Conservation (phyloP, 2,329 filamentous ascomycete genomes). For the Talaromyces albobiverticillius region DNA sequence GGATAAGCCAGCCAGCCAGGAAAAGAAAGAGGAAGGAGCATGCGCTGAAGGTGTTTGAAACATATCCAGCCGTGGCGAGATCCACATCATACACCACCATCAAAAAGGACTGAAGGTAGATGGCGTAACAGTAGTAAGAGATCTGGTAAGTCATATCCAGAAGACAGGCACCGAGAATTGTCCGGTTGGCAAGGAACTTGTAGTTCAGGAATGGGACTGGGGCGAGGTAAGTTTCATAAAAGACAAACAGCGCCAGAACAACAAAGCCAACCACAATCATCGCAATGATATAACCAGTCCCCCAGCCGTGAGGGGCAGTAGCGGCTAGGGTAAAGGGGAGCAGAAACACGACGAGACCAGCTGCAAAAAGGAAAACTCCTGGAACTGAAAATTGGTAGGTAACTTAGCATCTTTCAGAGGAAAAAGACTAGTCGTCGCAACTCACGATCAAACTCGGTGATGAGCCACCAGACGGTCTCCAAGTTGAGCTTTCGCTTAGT, state of each 20-base stretch:
- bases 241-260: constrained; percentile 50
- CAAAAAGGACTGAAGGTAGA: constrained; percentile 34
- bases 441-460: constrained; percentile 4
- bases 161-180: constrained; percentile 22
- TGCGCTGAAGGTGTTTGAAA: constrained; percentile 51
- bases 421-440: neutral
- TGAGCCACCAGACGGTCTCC: neutral
- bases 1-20: constrained; percentile 50
- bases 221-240: constrained; percentile 54
- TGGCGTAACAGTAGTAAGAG: constrained; percentile 36
- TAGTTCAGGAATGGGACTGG: constrained; percentile 54
- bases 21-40: constrained; percentile 55
- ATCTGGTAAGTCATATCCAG: constrained; percentile 23
- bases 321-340: constrained; percentile 28
- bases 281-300: constrained; percentile 44
- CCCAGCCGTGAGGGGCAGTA: constrained; percentile 15
- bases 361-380: constrained; percentile 58
- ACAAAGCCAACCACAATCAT: constrained; percentile 54
- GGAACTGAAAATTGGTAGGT: constrained; percentile 35
- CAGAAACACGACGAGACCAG: constrained; percentile 54
- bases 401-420: constrained; percentile 20
- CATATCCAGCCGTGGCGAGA: constrained; percentile 32
- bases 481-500: neutral
- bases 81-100: constrained; percentile 33
- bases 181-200: constrained; percentile 43